These are phyloP conservation scores for Nothophoma quercina DNA, from an alignment of 2,329 filamentous ascomycete genomes.

Conservation along the genomic window DNA sequence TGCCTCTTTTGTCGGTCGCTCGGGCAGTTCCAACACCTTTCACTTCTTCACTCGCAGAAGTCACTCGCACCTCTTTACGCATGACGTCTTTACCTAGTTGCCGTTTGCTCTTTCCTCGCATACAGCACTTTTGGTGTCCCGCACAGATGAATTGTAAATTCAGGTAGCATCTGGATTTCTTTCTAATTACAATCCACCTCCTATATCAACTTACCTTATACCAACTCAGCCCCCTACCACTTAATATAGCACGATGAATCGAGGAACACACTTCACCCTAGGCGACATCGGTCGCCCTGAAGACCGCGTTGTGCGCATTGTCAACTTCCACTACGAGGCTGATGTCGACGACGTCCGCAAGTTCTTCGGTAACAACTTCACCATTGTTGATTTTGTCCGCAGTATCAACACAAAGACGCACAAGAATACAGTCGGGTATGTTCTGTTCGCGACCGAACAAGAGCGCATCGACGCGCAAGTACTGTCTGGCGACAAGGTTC, in stretches of 20 bases:
- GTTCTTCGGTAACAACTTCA: background rate
- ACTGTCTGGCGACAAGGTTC: background rate
- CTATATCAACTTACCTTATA: no score
- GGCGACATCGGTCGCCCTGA: background rate
- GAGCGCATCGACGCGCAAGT: slow-evolving; percentile 1
- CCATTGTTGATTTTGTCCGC: background rate
- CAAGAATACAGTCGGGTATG: slow-evolving; percentile 1
- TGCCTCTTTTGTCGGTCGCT: no score
- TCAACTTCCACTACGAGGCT: slow-evolving; percentile 3
- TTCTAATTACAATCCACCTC: no score
- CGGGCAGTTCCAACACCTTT: no score
- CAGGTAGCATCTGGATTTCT: no score
- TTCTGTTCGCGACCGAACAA: background rate
- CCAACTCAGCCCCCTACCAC: no score
- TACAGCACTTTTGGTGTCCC: background rate
- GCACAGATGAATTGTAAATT: no score
- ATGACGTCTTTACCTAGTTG: background rate
- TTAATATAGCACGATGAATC: background rate
- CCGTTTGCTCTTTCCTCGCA: background rate
- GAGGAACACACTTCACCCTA: background rate
- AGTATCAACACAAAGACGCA: background rate
- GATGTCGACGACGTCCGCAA: background rate
- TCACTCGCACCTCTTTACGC: background rate
- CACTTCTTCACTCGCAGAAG: background rate
- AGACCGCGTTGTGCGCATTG: background rate